These are phyloP conservation scores for Helianthus annuus DNA, from an alignment of 129 eudicot species.

Conservation along the genomic window DNA sequence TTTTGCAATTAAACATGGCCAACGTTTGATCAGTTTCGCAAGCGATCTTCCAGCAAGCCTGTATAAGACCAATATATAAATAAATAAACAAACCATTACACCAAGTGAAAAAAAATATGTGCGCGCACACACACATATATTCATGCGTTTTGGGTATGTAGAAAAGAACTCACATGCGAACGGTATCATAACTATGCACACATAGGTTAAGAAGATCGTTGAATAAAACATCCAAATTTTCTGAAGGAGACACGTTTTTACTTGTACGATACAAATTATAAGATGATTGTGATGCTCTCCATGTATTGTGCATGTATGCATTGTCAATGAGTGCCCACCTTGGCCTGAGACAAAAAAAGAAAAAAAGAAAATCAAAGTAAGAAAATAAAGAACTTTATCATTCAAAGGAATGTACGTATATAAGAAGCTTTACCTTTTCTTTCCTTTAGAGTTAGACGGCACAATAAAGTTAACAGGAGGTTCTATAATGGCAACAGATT, in stretches of 20 bases:
- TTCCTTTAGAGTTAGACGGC: slow-evolving; percentile 72
- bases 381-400: background rate
- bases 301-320: slow-evolving; percentile 90
- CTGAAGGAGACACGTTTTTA: slow-evolving; percentile 63
- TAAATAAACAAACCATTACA: background rate
- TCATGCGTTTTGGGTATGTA: background rate
- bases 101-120: background rate
- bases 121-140: too few species aligned
- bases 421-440: slow-evolving; percentile 55
- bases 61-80: slow-evolving; percentile 15
- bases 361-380: background rate
- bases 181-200: slow-evolving; percentile 91
- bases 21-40: slow-evolving; percentile 85
- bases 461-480: slow-evolving; percentile 80
- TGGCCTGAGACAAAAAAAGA: slow-evolving; percentile 50
- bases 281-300: slow-evolving; percentile 94
- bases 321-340: slow-evolving; percentile 95
- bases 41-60: slow-evolving; percentile 90
- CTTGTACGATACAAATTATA: slow-evolving; percentile 80
- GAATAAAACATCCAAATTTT: slow-evolving; percentile 53
- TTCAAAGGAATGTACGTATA: background rate
- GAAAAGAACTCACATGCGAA: slow-evolving; percentile 75
- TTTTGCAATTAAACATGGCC: slow-evolving; percentile 89
- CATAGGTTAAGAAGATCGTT: slow-evolving; percentile 84
- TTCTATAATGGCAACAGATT: slow-evolving; percentile 89